Percentiles rank a stretch among this genome's conserved stretches.
phyloP scores from a whole-genome alignment of 306 rosid species.

The Mimosa pudica region DNA sequence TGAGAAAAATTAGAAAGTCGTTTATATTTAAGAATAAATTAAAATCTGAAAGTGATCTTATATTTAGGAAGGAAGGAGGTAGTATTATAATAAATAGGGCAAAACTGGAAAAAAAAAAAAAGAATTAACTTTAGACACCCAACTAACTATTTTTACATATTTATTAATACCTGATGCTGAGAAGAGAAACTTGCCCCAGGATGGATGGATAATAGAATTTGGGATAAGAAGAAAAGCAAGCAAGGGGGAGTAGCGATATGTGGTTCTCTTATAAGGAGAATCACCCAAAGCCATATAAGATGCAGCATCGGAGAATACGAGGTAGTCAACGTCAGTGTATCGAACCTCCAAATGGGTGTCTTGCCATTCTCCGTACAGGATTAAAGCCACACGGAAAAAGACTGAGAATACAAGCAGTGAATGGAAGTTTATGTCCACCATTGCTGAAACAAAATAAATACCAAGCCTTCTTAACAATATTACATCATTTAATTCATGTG shows the following conservation, averaged over 20 bases:
- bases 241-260: constrained; percentile 86
- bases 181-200: constrained; percentile 92
- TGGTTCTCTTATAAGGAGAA: constrained; percentile 85
- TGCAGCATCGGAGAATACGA: constrained; percentile 90
- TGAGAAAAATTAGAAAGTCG: no score
- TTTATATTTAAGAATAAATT: no score
- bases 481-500: no score
- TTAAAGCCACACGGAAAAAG: constrained; percentile 52
- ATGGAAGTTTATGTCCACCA: constrained; percentile 1
- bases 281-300: constrained; percentile 72
- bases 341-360: constrained; percentile 89
- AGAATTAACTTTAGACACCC: no score
- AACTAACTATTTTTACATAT: neutral
- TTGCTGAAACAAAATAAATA: constrained; percentile 20
- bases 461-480: neutral
- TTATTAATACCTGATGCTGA: constrained; percentile 71
- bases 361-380: constrained; percentile 92
- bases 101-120: no score
- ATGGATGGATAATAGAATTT: constrained; percentile 63
- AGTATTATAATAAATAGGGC: no score
- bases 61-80: no score
- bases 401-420: constrained; percentile 5
- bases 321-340: constrained; percentile 87
- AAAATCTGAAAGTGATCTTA: no score
- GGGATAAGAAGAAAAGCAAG: constrained; percentile 83